Evolutionary conservation across 164 flowering plant species (phyloP).

Genomic region (Litsea cubeba): DNA sequence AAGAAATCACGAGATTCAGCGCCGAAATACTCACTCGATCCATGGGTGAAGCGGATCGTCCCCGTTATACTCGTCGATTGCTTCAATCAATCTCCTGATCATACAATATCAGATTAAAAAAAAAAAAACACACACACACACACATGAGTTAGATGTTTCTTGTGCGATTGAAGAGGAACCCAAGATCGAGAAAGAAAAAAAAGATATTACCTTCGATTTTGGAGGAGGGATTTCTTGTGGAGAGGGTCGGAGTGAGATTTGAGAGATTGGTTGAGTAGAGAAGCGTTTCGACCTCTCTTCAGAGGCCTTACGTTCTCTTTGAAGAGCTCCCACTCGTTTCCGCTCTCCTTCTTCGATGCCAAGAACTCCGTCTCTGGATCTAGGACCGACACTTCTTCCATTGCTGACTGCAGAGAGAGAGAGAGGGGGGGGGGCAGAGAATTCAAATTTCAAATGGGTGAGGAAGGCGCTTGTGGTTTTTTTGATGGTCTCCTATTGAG

Average conservation of each 20-base stretch:
- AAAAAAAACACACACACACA: neutral
- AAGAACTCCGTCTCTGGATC: constrained; percentile 81
- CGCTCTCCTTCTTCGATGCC: constrained; percentile 44
- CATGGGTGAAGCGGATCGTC: constrained; percentile 91
- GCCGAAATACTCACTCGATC: constrained; percentile 52
- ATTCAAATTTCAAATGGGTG: constrained; percentile 11
- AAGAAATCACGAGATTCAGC: neutral
- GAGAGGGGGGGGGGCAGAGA: constrained; percentile 2
- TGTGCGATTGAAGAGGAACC: neutral
- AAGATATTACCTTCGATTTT: constrained; percentile 45
- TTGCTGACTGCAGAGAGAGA: constrained; percentile 1
- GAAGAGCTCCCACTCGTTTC: constrained; percentile 86
- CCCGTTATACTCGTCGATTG: constrained; percentile 76
- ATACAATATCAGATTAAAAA: neutral
- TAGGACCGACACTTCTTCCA: constrained; percentile 24
- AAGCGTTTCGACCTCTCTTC: constrained; percentile 81
- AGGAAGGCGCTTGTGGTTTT: neutral
- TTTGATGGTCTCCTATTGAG: neutral
- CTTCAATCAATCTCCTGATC: constrained; percentile 61
- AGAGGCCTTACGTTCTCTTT: constrained; percentile 89
- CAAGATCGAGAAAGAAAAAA: neutral
- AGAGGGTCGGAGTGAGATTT: constrained; percentile 41
- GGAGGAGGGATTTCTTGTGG: constrained; percentile 48
- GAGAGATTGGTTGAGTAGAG: constrained; percentile 64
- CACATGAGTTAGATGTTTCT: neutral